Percentiles rank a stretch among this genome's conserved stretches.
These are phyloP conservation scores for Colletotrichum tamarilloi DNA, from an alignment of 2,329 filamentous ascomycete species.

Conservation along the genomic window DNA sequence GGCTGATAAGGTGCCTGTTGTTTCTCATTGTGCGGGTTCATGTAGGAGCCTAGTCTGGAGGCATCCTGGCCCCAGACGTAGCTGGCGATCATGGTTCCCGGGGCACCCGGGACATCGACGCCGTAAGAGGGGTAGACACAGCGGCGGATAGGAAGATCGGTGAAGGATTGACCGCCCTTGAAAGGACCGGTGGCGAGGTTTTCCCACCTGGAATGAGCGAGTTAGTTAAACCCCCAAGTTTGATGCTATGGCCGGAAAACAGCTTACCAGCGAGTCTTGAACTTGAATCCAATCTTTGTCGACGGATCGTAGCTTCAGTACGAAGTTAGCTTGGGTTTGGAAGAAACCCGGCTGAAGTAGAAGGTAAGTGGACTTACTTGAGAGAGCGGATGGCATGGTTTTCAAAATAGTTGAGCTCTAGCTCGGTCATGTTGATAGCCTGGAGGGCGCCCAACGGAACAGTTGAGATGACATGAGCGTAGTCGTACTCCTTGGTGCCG, in stretches of 20 bases:
- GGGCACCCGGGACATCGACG: constrained; percentile 36
- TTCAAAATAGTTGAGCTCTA: constrained; percentile 41
- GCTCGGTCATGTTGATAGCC: constrained; percentile 40
- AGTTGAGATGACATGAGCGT: constrained; percentile 41
- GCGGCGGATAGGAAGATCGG: constrained; percentile 45
- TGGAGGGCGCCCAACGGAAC: constrained; percentile 41
- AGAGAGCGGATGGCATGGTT: constrained; percentile 45
- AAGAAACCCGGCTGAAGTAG: too few relatives aligned
- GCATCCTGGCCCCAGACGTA: constrained; percentile 42
- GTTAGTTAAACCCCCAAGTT: too few relatives aligned
- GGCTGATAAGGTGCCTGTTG: constrained; percentile 35
- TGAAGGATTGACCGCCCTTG: constrained; percentile 40
- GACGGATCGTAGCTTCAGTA: constrained; percentile 41
- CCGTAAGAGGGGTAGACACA: constrained; percentile 48
- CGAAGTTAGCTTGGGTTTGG: not conserved
- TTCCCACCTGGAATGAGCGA: constrained; percentile 33
- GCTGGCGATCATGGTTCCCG: constrained; percentile 41
- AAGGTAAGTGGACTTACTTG: constrained; percentile 26
- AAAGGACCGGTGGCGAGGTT: constrained; percentile 37
- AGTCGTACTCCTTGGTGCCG: constrained; percentile 33
- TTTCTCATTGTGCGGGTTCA: constrained; percentile 37
- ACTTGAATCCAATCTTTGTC: constrained; percentile 44
- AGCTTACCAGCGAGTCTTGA: constrained; percentile 42
- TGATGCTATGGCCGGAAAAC: not conserved
- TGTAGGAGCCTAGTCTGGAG: constrained; percentile 40